Evolutionary conservation across 192 early-diverging fungal species (phyloP).

Genomic region (Coemansia sp.): DNA sequence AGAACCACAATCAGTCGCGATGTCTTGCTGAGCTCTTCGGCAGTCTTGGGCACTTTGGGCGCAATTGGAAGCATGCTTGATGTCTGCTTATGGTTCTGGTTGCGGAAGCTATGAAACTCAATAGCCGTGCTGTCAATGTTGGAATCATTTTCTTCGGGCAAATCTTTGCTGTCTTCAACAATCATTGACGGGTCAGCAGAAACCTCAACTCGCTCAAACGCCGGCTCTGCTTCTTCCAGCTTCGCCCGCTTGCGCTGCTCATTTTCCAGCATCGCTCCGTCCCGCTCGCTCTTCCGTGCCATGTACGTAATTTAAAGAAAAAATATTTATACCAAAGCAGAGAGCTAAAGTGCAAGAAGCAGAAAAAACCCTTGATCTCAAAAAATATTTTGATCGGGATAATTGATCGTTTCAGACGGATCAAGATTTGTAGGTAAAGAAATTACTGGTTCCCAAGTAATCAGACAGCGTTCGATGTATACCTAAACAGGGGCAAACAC

Average conservation of each 20-base stretch:
- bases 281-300: neutral
- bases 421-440: conserved; percentile 14
- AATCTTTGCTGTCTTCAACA: conserved; percentile 4
- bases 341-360: neutral
- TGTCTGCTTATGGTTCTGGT: conserved; percentile 49
- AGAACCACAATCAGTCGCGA: conserved; percentile 92
- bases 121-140: neutral
- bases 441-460: conserved; percentile 25
- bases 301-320: neutral
- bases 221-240: neutral
- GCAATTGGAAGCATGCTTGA: conserved; percentile 56
- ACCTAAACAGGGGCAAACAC: conserved; percentile 7
- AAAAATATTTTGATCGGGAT: conserved; percentile 6
- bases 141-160: neutral
- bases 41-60: conserved; percentile 78
- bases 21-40: conserved; percentile 68
- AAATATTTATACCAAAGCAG: neutral
- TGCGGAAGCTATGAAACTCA: conserved; percentile 44
- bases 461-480: conserved; percentile 28
- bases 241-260: conserved; percentile 1
- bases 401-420: neutral
- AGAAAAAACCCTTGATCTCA: neutral
- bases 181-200: neutral
- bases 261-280: neutral
- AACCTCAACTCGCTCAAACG: neutral